Evolutionary conservation across 345 rosid species (phyloP), one percentile per base, ranked within the genome.

Genomic region (Geranium brycei): DNA sequence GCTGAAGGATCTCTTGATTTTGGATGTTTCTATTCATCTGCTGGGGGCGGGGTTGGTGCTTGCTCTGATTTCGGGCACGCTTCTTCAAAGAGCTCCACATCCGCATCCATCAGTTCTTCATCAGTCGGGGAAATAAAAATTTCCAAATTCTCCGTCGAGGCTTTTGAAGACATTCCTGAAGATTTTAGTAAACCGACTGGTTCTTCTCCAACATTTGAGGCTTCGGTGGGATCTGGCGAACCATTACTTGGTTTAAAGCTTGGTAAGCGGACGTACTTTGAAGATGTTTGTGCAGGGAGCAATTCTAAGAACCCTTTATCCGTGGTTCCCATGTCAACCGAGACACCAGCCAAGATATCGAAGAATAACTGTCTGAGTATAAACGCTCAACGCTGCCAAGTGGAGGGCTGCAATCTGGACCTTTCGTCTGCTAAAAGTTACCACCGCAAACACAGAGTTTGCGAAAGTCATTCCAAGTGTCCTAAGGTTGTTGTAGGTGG

Each of bases 371-470:
- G 62, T 78, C 95, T 78, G 80, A 72, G 66, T 61, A 62, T 67
- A 60, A 74, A 74, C 58, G 68, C 69, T 53, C 77, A 79, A 2
- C 77, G 71, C 59, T 91, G 96, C 73, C 91, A 85, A 73, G 97
- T 91, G 17, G 91, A 86, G 72, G 96, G 89, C 66, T 91, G 97
- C 76, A 79, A 84, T 68, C 84, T 88, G 5, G 87, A 88, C 68
- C 93, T 91, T 13, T 86, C 91, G 30, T 79, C 85, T 15, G 89
- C 96, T 59, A 91, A 91, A 75, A 89, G 82, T 66, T 91, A 91
- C 75, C 89, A 91, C 66, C 76, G 88, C 40, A 91, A 86, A 71
- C 95, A 91, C 68, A 80, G 87, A 79, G 84, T 91, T 57, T 91
- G 97, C 75, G 88, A 80, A 74, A 79, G 60, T 64, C 97, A 91